Evolutionary conservation across 192 early-diverging fungal genomes (phyloP).

Genomic region (Backusella liffmaniae): DNA sequence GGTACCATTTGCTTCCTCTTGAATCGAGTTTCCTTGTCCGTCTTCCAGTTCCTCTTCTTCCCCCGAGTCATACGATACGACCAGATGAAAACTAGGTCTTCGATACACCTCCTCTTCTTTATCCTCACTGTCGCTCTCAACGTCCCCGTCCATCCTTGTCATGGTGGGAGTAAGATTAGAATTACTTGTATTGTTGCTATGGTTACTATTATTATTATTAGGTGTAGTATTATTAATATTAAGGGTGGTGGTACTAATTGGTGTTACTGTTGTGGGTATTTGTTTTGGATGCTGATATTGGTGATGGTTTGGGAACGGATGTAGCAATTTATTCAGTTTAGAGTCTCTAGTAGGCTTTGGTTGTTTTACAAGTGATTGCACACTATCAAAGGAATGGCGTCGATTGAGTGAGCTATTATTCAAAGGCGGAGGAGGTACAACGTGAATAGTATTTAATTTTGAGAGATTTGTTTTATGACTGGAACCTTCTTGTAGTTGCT

Average conservation of each 20-base stretch:
- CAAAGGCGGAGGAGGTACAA: neutral
- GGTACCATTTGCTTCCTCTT: neutral
- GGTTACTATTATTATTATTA: neutral
- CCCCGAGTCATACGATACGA: neutral
- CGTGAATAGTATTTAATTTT: neutral
- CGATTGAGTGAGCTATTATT: neutral
- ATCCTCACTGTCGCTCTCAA: neutral
- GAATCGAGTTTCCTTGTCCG: neutral
- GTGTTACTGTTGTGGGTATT: neutral
- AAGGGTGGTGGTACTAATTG: neutral
- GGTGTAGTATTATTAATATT: neutral
- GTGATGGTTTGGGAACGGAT: neutral
- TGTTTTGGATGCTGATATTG: neutral
- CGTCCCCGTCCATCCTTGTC: neutral
- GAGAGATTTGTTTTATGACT: neutral
- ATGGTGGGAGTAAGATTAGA: neutral
- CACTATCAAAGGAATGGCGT: slow-evolving; percentile 11
- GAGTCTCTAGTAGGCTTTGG: neutral
- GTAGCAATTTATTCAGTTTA: neutral
- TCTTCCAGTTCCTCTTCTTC: neutral
- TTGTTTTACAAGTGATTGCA: neutral
- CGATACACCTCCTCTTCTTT: neutral
- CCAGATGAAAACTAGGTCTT: neutral
- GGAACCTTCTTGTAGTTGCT: neutral
- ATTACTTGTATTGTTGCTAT: neutral